These are phyloP conservation scores for Mytilinidion resinicola DNA, from an alignment of 495 filamentous ascomycete species.

Conservation along the genomic window DNA sequence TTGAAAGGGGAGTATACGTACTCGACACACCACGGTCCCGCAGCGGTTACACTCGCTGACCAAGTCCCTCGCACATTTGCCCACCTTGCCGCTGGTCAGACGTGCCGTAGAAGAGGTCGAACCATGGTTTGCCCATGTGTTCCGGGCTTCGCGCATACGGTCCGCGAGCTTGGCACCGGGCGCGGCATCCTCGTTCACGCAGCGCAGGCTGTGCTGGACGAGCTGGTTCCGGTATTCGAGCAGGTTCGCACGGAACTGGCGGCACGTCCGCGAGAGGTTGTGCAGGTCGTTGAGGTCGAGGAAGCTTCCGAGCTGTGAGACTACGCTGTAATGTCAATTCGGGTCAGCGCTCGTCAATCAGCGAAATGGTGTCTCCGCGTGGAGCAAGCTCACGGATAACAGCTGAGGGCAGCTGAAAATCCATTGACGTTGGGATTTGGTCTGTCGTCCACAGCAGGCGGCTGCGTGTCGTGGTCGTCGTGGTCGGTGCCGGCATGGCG, in stretches of 20 bases:
- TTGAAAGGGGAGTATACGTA: conserved; percentile 31
- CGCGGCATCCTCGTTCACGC: conserved; percentile 58
- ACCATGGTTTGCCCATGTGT: conserved; percentile 21
- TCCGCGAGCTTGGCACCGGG: conserved; percentile 39
- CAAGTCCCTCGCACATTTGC: conserved; percentile 76
- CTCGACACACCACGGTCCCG: conserved; percentile 68
- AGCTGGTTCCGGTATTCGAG: conserved; percentile 68
- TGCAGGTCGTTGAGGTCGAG: conserved; percentile 84
- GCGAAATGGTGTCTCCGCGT: conserved; percentile 10
- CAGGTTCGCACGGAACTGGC: conserved; percentile 67
- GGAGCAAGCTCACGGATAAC: conserved; percentile 69
- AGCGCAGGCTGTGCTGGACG: conserved; percentile 66
- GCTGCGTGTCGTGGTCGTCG: not conserved
- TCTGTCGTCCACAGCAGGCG: conserved; percentile 32
- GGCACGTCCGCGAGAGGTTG: conserved; percentile 70
- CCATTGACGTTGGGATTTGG: conserved; percentile 60
- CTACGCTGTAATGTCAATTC: conserved; percentile 51
- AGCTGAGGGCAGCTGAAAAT: conserved; percentile 72
- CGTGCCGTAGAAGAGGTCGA: conserved; percentile 30
- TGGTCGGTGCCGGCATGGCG: not conserved
- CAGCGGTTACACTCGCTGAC: conserved; percentile 76
- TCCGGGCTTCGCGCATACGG: conserved; percentile 21
- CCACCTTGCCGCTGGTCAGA: conserved; percentile 58
- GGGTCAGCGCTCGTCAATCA: conserved; percentile 15
- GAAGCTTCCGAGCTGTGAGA: conserved; percentile 62